Conservation (phyloP, 192 early-diverging fungal genomes). For the Umbelopsis sp. region DNA sequence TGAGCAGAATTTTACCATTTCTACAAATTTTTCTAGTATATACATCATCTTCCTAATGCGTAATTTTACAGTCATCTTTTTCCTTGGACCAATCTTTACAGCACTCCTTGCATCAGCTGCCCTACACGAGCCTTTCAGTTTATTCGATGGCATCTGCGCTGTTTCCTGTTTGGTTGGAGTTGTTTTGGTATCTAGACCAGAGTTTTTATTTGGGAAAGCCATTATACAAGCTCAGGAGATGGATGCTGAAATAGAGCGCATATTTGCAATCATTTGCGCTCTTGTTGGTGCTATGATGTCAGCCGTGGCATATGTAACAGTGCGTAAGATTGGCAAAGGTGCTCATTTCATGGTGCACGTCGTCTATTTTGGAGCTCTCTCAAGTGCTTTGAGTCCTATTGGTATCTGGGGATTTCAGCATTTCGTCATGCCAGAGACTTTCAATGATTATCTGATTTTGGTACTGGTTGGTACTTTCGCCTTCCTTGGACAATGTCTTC, state of each 20-base stretch:
- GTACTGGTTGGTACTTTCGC: conserved; percentile 58
- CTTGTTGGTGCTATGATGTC: conserved; percentile 63
- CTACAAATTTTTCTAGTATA: too few relatives aligned
- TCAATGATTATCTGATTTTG: conserved; percentile 53
- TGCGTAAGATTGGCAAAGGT: conserved; percentile 71
- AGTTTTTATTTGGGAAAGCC: conserved; percentile 36
- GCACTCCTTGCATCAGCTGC: conserved; percentile 64
- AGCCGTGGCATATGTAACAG: conserved; percentile 68
- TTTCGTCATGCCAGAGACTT: conserved; percentile 43
- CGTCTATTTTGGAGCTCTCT: conserved; percentile 73
- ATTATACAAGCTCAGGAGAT: background rate
- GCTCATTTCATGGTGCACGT: conserved; percentile 82
- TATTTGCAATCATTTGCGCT: conserved; percentile 51
- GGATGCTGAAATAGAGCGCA: conserved; percentile 2
- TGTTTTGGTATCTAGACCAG: conserved; percentile 61
- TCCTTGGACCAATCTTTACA: conserved; percentile 77
- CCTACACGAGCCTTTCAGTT: conserved; percentile 66
- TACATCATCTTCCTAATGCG: background rate
- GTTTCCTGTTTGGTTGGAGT: conserved; percentile 64
- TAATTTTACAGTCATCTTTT: conserved; percentile 60
- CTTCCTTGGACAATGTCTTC: conserved; percentile 72
- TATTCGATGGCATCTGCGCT: conserved; percentile 58
- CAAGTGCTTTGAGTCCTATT: conserved; percentile 51
- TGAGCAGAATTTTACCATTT: background rate
- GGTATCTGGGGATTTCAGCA: conserved; percentile 43